Conservation (phyloP, 352 stramenopile genomes). For the Halophytophthora polymorphica region DNA sequence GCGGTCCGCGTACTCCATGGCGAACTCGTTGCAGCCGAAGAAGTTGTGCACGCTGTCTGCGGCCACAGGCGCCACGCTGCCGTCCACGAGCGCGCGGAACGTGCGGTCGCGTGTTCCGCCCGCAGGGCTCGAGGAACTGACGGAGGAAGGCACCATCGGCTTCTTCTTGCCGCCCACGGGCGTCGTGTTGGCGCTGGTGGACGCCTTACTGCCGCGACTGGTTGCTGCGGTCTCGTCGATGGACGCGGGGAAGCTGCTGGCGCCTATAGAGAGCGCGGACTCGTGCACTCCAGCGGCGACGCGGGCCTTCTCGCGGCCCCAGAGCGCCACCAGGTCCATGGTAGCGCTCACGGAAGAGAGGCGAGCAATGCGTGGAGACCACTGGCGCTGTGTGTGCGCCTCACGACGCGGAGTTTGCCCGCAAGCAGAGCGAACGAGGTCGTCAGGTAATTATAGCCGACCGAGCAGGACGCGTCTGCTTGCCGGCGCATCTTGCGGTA, state of each 20-base stretch:
- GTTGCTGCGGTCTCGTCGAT: background rate
- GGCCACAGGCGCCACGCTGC: constrained; percentile 21
- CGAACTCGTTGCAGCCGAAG: constrained; percentile 54
- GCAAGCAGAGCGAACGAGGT: no score
- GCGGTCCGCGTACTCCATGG: constrained; percentile 57
- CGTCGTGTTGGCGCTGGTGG: background rate
- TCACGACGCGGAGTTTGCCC: no score
- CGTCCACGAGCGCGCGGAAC: constrained; percentile 38
- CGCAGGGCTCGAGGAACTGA: background rate
- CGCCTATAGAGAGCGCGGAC: background rate
- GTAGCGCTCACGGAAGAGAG: no score
- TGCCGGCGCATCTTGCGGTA: no score
- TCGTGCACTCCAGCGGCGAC: constrained; percentile 16
- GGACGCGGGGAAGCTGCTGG: constrained; percentile 10
- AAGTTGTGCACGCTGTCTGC: constrained; percentile 9
- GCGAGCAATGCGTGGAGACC: no score
- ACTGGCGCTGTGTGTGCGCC: no score
- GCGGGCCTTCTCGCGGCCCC: constrained; percentile 48
- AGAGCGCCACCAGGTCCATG: constrained; percentile 60
- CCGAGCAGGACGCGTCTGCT: no score
- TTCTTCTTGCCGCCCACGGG: constrained; percentile 13
- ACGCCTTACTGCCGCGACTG: constrained; percentile 4
- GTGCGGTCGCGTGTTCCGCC: constrained; percentile 19
- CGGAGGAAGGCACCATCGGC: background rate
- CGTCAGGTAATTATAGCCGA: no score